Conservation (phyloP, 2,329 filamentous ascomycete species). For the Mycocentrospora acerina region DNA sequence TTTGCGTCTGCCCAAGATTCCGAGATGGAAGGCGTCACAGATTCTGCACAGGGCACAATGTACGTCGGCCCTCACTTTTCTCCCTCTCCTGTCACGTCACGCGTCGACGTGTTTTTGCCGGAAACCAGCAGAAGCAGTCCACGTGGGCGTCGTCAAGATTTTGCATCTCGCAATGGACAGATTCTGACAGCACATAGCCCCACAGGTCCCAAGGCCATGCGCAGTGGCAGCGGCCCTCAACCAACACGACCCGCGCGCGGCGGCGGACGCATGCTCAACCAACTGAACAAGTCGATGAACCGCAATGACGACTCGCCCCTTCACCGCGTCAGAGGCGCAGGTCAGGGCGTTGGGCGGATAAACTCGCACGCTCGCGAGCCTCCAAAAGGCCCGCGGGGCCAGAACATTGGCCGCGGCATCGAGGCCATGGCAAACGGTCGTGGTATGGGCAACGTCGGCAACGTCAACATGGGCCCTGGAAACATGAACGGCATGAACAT, state of each 20-base stretch:
- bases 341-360: slow-evolving; percentile 75
- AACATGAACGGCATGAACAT: slow-evolving; percentile 39
- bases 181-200: slow-evolving; percentile 63
- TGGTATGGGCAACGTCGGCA: slow-evolving; percentile 35
- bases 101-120: too few relatives aligned
- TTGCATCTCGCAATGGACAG: not conserved
- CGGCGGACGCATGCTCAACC: slow-evolving; percentile 81
- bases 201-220: slow-evolving; percentile 93
- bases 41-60: slow-evolving; percentile 46
- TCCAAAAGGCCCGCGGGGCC: slow-evolving; percentile 69
- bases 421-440: slow-evolving; percentile 43
- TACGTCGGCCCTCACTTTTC: slow-evolving; percentile 32
- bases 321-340: slow-evolving; percentile 74
- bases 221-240: slow-evolving; percentile 59
- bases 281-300: slow-evolving; percentile 81
- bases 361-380: slow-evolving; percentile 72
- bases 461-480: slow-evolving; percentile 35
- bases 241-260: slow-evolving; percentile 48
- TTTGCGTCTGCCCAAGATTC: slow-evolving; percentile 56
- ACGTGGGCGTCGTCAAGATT: too few relatives aligned
- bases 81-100: not conserved
- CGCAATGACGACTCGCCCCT: slow-evolving; percentile 72
- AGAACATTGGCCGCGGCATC: slow-evolving; percentile 36
- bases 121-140: not conserved
- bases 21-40: slow-evolving; percentile 67